Evolutionary conservation across 2,329 filamentous ascomycete species (phyloP).

Genomic region (Cyphellophora attinorum): DNA sequence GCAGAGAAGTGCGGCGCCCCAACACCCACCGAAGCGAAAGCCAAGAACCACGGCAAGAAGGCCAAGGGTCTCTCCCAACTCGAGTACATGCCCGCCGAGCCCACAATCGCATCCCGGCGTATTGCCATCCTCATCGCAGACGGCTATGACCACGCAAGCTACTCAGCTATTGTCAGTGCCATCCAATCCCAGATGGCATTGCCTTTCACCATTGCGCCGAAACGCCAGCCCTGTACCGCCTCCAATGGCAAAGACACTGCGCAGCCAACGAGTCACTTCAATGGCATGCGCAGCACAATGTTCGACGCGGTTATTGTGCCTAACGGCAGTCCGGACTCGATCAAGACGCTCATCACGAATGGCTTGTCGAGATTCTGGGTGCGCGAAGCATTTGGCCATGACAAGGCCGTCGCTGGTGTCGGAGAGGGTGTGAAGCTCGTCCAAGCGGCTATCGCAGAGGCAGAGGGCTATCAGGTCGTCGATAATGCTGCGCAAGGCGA

Average conservation of each 20-base stretch:
- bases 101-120: conserved; percentile 61
- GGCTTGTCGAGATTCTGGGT: conserved; percentile 69
- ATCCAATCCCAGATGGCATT: conserved; percentile 54
- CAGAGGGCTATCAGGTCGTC: conserved; percentile 38
- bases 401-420: conserved; percentile 68
- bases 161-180: conserved; percentile 55
- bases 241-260: conserved; percentile 35
- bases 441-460: conserved; percentile 31
- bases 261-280: conserved; percentile 66
- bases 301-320: conserved; percentile 74
- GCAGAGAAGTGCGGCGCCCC: conserved; percentile 61
- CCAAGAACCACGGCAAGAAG: conserved; percentile 56
- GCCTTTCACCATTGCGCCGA: conserved; percentile 62
- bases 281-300: conserved; percentile 66
- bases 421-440: conserved; percentile 63
- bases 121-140: conserved; percentile 70
- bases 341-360: conserved; percentile 55
- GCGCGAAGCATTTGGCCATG: conserved; percentile 69
- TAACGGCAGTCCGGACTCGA: conserved; percentile 57
- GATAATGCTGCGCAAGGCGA: conserved; percentile 33
- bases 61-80: conserved; percentile 63
- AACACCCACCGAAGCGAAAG: conserved; percentile 43
- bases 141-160: conserved; percentile 60
- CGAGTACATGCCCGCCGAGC: conserved; percentile 53
- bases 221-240: conserved; percentile 50